These are phyloP conservation scores for Decorospora gaudefroyi DNA, from an alignment of 2,329 filamentous ascomycete species.

Conservation along the genomic window DNA sequence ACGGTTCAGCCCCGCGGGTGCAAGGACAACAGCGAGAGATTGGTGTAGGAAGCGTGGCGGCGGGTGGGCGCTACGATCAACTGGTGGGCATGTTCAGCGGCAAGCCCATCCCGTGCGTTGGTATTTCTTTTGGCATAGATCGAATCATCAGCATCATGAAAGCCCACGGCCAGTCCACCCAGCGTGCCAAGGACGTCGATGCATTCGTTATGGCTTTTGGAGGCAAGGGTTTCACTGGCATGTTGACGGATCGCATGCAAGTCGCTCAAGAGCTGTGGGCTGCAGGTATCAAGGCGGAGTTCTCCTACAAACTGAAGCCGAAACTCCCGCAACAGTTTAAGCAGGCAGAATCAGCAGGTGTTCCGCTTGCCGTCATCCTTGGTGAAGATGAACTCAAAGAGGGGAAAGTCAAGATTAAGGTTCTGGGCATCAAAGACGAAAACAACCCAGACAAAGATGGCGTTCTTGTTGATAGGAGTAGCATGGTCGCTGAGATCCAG, in stretches of 20 bases:
- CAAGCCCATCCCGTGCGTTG: slow-evolving; percentile 88
- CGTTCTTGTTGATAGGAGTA: slow-evolving; percentile 67
- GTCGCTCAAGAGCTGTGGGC: slow-evolving; percentile 80
- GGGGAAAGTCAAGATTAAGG: slow-evolving; percentile 87
- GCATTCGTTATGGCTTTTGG: slow-evolving; percentile 96
- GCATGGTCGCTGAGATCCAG: slow-evolving; percentile 68
- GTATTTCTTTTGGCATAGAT: slow-evolving; percentile 92
- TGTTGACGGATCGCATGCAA: slow-evolving; percentile 81
- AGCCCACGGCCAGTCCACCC: slow-evolving; percentile 67
- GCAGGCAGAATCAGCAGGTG: slow-evolving; percentile 75
- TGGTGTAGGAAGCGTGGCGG: slow-evolving; percentile 85
- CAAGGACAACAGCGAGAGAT: slow-evolving; percentile 52
- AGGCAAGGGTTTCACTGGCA: slow-evolving; percentile 78
- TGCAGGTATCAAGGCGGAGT: slow-evolving; percentile 89
- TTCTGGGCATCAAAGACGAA: slow-evolving; percentile 71
- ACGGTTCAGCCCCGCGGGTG: slow-evolving; percentile 66
- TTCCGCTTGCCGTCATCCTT: slow-evolving; percentile 86
- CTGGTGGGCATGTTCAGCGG: slow-evolving; percentile 92
- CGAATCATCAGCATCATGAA: slow-evolving; percentile 93
- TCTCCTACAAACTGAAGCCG: slow-evolving; percentile 86
- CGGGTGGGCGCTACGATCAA: slow-evolving; percentile 89
- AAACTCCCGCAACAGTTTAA: slow-evolving; percentile 91
- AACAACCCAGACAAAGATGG: slow-evolving; percentile 92
- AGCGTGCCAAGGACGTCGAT: slow-evolving; percentile 76
- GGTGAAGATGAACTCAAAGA: slow-evolving; percentile 85